Base-by-base conservation (phyloP, 208 protist species). In the Acanthamoeba lugdunensis region DNA sequence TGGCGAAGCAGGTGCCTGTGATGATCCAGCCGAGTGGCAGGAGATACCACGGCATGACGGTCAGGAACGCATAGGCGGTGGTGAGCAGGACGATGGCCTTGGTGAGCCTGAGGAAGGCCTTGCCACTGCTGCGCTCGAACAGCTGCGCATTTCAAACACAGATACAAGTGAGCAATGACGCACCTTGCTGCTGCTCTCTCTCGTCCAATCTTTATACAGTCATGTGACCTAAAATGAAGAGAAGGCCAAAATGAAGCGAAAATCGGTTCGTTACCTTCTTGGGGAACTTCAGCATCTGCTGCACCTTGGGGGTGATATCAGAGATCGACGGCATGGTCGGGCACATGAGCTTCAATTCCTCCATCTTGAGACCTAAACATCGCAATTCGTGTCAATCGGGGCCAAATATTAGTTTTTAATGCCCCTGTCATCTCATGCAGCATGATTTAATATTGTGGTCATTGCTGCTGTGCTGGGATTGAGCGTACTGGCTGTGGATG, bases 11-110 rank as follows among this genome's bases (percentile, higher is more conserved):
- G n/a, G 94, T 94, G 21, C 94, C 94, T 54, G 93, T 91, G 71
- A 96, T 82, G 2, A 96, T 54, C 95, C 95, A 96, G 23, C 93
- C 93, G 25, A 96, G 56, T 23, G 95, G 95, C 67, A 95, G 84
- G 14, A 96, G 90, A 50, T 88, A 94, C 90, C 90, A 94, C 73
- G 90, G 90, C 65, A 94, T 30, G n/a, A 87, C 52, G 21, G 90
- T 87, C 13, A 94, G 75, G 58, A 94, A 25, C 16, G 37, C 58
- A 41, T 92, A 92, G 25, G 87, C 87, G 16, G 65, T 33, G 61
- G 87, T 79, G 8, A 92, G 33, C 37, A 79, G 37, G 11, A 77
- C 54, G n/a, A 92, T 16, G 37, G 87, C 58, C 87, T 77, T 92
- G 48, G 52, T 61, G n/a, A 92, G 87, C 41, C 87, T 50, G 21